These are phyloP conservation scores for Moniliophthora roreri DNA, from an alignment of 1,284 basidiomycete species.

Conservation along the genomic window DNA sequence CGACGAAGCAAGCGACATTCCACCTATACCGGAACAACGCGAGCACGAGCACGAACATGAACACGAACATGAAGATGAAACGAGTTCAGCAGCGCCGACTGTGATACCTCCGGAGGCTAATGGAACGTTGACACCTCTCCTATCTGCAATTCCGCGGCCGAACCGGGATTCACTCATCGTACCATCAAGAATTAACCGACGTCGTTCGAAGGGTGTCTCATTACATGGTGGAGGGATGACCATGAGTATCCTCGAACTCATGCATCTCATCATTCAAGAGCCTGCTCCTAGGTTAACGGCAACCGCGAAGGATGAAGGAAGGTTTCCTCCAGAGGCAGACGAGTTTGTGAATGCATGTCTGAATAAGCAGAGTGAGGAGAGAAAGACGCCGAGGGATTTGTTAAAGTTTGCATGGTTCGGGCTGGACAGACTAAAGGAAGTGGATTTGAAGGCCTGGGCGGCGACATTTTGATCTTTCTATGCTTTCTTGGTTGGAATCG, in stretches of 20 bases:
- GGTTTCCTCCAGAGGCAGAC: constrained; percentile 4
- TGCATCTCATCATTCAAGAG: constrained; percentile 91
- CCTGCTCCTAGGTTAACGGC: constrained; percentile 70
- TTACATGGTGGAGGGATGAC: constrained; percentile 82
- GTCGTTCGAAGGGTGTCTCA: constrained; percentile 80
- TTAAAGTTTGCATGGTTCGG: constrained; percentile 10
- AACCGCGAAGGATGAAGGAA: neutral
- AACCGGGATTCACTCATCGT: neutral
- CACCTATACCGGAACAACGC: constrained; percentile 31
- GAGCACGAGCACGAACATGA: too few species aligned
- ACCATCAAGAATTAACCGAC: constrained; percentile 16
- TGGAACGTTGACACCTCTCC: neutral
- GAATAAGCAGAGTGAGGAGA: constrained; percentile 8
- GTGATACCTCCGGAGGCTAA: neutral
- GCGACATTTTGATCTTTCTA: neutral
- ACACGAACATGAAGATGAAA: constrained; percentile 24
- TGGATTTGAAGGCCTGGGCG: constrained; percentile 11
- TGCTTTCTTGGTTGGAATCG: neutral
- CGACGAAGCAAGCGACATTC: constrained; percentile 58
- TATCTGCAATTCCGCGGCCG: neutral
- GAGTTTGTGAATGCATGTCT: constrained; percentile 12
- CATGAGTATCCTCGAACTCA: constrained; percentile 86
- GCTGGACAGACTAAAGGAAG: neutral
- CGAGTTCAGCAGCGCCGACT: constrained; percentile 55
- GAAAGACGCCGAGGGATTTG: constrained; percentile 12